phyloP scores from a whole-genome alignment of 768 basidiomycete species.

The Nevesoporus exiguus region DNA sequence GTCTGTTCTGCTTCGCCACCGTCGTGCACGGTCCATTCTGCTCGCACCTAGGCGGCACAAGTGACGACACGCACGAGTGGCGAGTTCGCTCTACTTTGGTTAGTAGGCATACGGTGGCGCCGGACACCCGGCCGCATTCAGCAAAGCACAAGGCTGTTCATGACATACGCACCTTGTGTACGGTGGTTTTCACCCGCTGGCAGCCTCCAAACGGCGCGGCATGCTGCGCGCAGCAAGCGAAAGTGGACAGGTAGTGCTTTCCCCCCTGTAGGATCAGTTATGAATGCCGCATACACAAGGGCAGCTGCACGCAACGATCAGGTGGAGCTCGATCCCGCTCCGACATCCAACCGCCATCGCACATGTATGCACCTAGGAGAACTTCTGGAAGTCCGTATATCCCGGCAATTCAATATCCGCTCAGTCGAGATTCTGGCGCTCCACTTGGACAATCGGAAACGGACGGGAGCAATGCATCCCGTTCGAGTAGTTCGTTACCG shows the following conservation, averaged over 20 bases:
- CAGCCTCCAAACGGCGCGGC: constrained; percentile 12
- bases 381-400: constrained; percentile 27
- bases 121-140: constrained; percentile 5
- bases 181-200: constrained; percentile 1
- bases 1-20: neutral
- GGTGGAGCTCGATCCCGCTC: constrained; percentile 17
- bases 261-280: constrained; percentile 10
- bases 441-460: constrained; percentile 14
- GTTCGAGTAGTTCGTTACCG: constrained; percentile 16
- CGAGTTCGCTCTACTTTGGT: constrained; percentile 3
- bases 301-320: constrained; percentile 14
- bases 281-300: constrained; percentile 21
- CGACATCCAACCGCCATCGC: constrained; percentile 16
- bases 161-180: constrained; percentile 15
- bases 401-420: constrained; percentile 32
- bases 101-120: constrained; percentile 9
- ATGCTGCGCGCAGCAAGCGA: constrained; percentile 20
- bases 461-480: constrained; percentile 11
- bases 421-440: constrained; percentile 31
- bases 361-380: constrained; percentile 14
- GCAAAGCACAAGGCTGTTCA: constrained; percentile 3
- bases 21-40: constrained; percentile 9
- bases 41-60: constrained; percentile 5
- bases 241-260: constrained; percentile 8
- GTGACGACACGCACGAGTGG: constrained; percentile 11